Base-by-base conservation (phyloP, 169 alveolate genomes). In the Babesia gibsoni region DNA sequence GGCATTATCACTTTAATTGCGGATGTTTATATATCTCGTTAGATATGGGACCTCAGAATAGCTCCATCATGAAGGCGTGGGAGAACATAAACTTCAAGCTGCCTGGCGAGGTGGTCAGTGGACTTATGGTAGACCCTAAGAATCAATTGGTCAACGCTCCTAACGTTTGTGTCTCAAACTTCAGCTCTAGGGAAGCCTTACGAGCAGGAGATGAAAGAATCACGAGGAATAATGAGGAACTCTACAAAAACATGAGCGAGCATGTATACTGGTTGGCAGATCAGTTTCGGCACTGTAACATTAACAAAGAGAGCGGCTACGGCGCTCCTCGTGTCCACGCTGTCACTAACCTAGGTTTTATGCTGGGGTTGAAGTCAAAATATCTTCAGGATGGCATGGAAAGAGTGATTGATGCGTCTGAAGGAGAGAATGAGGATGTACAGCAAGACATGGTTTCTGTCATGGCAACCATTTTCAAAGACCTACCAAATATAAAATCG, bases 181-280 rank as follows among this genome's bases (percentile, higher is more conserved):
- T 6, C 45, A 8, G 50, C 1, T 14, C 16, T 35, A 25, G 9
- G 33, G 72, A 61, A 29, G 27, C 61, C 27, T 16, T 23, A 20
- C 72, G 58, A 8, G 1, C 49, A 8, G 49, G 49, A 3, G 72
- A 61, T 23, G 41, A 46, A n/a, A 8, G 23, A 6, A 20, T 16
- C 35, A 12, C 67, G 35, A 45, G 45, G 20, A 57, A 33, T 2
- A 81, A 77, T 2, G 58, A 39, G 50, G 64, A 57, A 18, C 82
- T 77, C 20, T 59, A 77, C 65, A 25, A 33, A 4, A 43, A 41
- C 41, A 77, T 77, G 79, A 23, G 25, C 16, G 30, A 58, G 5
- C 46, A 77, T 37, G 39, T 67, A 7, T n/a, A 6, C 16, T 77
- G 86, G 86, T 43, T 77, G 23, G 10, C 67, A 69, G 82, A 67